Base-by-base conservation (phyloP, 1,139 yeast species). In the Yamadazyma atlantica region DNA sequence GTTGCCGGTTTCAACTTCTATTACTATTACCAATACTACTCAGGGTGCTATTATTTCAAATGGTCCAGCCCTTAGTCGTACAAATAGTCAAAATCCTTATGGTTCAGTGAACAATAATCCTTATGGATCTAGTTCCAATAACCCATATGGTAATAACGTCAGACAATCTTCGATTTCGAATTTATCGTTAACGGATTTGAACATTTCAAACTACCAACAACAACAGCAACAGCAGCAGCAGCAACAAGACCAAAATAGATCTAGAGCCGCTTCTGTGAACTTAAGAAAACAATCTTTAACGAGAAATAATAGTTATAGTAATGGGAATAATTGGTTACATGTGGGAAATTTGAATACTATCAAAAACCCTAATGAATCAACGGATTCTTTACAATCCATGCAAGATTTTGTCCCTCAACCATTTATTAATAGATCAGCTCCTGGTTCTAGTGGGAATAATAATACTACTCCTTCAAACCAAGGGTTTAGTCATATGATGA, bases 261-360 rank as follows among this genome's bases (percentile, higher is more conserved):
- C 64, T 4, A 50, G 64, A 26, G 53, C 60, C n/a, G 51, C 64
- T 1, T 54, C 60, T 13, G 35, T 59, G 40, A 67, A 58, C 45
- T 60, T 71, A 43, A 57, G 77, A 33, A 71, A 70, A 45, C 76
- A 71, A 49, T 67, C 74, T 4, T 60, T 71, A 33, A 69, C 76
- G 0, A 57, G 76, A 46, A 69, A 69, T 45, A 71, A 69, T 45
- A 67, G 74, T 14, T 58, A 58, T 38, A 62, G 58, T 33, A 43
- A 32, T 29, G 26, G 34, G 7, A 62, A 58, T 43, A 66, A 60
- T 44, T 71, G 76, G 77, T 57, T 71, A 33, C 76, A 71, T 51
- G 73, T 71, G 30, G 76, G 76, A 1, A 71, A 70, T 45, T 58
- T 71, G 41, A 62, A 55, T 45, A 64, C 58, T 34, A 59, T 67